Conservation (phyloP, 148 eudicot species). For the Rhododendron williamsianum region DNA sequence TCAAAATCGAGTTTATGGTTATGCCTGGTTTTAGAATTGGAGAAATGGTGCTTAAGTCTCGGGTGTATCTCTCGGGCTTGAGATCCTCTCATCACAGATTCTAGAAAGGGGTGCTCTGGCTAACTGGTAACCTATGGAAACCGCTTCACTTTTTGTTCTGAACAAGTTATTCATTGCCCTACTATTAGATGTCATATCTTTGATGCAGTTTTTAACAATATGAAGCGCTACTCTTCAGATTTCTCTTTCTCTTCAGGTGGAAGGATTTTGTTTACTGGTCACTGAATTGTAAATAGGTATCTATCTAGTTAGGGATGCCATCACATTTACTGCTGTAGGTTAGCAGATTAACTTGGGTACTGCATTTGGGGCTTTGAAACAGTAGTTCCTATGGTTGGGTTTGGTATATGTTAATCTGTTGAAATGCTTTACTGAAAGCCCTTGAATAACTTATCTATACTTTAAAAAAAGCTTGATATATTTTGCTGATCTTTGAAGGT, state of each 20-base stretch:
- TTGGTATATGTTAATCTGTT: not conserved
- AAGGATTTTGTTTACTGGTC: not conserved
- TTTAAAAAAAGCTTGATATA: not conserved
- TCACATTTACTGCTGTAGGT: not conserved
- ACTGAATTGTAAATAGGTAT: conserved; percentile 4
- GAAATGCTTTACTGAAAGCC: not conserved
- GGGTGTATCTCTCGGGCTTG: conserved; percentile 32
- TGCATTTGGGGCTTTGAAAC: not conserved
- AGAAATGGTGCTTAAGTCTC: conserved; percentile 28
- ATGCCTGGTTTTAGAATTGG: conserved; percentile 55
- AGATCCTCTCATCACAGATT: not conserved
- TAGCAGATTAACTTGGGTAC: not conserved
- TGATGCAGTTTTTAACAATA: not conserved
- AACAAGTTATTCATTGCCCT: not conserved
- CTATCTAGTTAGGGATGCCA: not conserved
- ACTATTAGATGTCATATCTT: not conserved
- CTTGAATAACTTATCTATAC: not conserved
- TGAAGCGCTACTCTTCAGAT: not conserved
- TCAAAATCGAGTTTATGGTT: conserved; percentile 46
- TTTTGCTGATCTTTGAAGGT: not conserved
- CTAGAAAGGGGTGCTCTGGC: not conserved
- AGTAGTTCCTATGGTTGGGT: not conserved
- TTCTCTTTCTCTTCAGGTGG: not conserved
- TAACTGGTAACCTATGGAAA: not conserved
- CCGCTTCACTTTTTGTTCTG: not conserved